A percentile compares a stretch with the other conserved stretches of the same genome.
Conservation (phyloP, 2,329 filamentous ascomycete genomes). For the Metarhizium album region DNA sequence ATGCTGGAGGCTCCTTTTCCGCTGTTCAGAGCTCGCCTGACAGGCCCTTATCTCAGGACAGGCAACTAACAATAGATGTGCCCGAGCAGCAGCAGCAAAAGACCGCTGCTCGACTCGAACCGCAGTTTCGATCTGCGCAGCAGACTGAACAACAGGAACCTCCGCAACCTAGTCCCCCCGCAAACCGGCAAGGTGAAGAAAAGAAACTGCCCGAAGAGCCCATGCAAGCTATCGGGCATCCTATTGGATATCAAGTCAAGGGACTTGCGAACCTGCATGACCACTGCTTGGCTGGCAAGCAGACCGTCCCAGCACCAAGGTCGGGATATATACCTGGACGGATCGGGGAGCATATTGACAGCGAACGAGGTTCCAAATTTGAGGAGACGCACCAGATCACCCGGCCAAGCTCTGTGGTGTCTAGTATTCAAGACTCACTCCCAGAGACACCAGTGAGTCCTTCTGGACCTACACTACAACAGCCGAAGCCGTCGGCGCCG, state of each 20-base stretch:
- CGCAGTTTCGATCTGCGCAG: neutral
- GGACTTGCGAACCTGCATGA: neutral
- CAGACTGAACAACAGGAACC: neutral
- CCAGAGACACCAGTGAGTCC: neutral
- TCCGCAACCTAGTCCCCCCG: too few species aligned
- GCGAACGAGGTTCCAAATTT: neutral
- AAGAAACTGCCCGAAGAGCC: neutral
- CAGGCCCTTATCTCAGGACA: neutral
- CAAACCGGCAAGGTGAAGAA: neutral
- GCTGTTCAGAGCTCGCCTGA: neutral
- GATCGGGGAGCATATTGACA: constrained; percentile 12
- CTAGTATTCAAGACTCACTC: constrained; percentile 2
- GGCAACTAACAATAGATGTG: neutral
- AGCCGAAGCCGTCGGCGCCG: neutral
- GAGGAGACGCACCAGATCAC: neutral
- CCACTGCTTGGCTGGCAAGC: neutral
- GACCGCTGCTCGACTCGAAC: neutral
- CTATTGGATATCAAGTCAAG: constrained; percentile 4
- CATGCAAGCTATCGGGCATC: constrained; percentile 1
- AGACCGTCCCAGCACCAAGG: neutral
- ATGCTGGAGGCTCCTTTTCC: constrained; percentile 1
- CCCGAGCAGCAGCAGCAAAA: neutral
- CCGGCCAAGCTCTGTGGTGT: constrained; percentile 1
- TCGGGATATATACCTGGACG: constrained; percentile 8
- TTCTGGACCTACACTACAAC: neutral